Percentiles rank a stretch among this genome's conserved stretches.
Conservation (phyloP, 2,329 filamentous ascomycete genomes). For the Monosporascus sp. region DNA sequence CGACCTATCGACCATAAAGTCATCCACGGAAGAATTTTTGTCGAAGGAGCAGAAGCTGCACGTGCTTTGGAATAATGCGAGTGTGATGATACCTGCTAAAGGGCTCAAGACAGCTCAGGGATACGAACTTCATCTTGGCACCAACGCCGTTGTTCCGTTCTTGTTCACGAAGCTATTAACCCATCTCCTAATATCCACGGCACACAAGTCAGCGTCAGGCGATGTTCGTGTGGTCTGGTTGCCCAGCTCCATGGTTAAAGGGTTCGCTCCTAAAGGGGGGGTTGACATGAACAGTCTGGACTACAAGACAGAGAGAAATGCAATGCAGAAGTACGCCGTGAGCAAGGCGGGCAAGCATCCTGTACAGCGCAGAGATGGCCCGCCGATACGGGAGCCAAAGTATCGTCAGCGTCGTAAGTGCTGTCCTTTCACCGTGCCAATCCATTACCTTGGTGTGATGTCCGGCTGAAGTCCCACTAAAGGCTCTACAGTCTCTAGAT, state of each 20-base stretch:
- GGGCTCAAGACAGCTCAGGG: conserved; percentile 24
- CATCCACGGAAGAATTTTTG: conserved; percentile 7
- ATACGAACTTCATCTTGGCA: conserved; percentile 19
- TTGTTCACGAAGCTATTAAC: conserved; percentile 16
- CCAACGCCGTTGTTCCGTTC: conserved; percentile 16
- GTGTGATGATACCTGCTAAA: conserved; percentile 27
- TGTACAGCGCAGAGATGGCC: conserved; percentile 13
- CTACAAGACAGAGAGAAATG: conserved; percentile 6
- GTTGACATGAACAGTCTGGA: conserved; percentile 15
- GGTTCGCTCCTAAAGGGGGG: neutral
- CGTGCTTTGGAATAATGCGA: conserved; percentile 32
- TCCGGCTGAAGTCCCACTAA: neutral
- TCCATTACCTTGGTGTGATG: too few relatives aligned
- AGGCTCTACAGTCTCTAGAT: conserved; percentile 4
- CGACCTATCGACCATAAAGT: conserved; percentile 3
- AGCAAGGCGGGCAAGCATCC: conserved; percentile 13
- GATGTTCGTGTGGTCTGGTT: conserved; percentile 16
- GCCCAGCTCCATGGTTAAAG: conserved; percentile 6
- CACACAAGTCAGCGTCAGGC: conserved; percentile 4
- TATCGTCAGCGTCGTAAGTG: conserved; percentile 10
- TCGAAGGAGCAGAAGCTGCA: conserved; percentile 20
- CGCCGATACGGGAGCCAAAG: conserved; percentile 7
- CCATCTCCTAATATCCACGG: conserved; percentile 9
- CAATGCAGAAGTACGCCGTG: conserved; percentile 8
- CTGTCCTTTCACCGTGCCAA: neutral